Base-by-base conservation (phyloP, 78 protist genomes). In the Monosiga brevicollis region DNA sequence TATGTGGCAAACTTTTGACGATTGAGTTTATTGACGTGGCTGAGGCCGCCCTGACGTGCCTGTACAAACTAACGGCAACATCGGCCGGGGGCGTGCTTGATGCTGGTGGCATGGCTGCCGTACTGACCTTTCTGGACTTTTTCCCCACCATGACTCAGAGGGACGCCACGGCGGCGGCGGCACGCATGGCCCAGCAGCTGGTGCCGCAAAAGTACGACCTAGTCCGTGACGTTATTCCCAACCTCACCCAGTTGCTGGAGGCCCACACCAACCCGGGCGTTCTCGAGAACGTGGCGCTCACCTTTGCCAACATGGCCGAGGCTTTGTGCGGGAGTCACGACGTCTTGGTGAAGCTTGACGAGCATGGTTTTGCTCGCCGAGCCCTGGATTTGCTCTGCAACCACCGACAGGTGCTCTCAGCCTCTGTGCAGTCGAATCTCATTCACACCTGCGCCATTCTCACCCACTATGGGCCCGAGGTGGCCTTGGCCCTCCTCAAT, bases 21-120 rank as follows among this genome's bases (percentile, higher is more conserved):
- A 90, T 94, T 23, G 95, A 91, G 76, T 91, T 87, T 84, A 93
- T 96, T 42, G 98, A 96, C 76, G 75, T 96, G 0, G 97, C 98
- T 1, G 98, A 96, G 84, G 95, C 92, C 87, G 77, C 91, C 32
- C 84, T 96, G 20, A 89, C 74, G 36, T 82, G 92, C 23, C 90
- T 94, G 2, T 95, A 93, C 55, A 95, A 93, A 70, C n/a, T n/a
- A n/a, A n/a, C n/a, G n/a, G n/a, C n/a, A n/a, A n/a, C n/a, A n/a
- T n/a, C n/a, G n/a, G n/a, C n/a, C n/a, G n/a, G n/a, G n/a, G n/a
- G n/a, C n/a, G 49, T 95, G 0, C 81, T 93, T 9, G 24, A 41
- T 23, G 88, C 81, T 9, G 96, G 97, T 41, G 96, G 96, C 78
- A 74, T 94, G 42, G 42, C 82, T n/a, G 98, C 98, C 0, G 84